Evolutionary conservation across 257 asterid genomes (phyloP).

Genomic region (Petunia axillaris): DNA sequence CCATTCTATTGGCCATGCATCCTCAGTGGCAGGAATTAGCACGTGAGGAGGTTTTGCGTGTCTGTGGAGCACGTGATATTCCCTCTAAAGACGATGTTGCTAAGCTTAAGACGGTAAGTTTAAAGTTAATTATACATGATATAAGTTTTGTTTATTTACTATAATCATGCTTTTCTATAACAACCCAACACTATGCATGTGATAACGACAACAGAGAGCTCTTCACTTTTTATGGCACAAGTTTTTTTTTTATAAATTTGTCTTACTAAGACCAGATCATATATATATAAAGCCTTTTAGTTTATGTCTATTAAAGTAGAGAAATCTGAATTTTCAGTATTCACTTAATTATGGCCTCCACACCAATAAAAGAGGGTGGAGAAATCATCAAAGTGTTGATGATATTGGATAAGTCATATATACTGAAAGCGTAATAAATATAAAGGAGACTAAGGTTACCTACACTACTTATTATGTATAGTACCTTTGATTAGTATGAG

Average conservation of each 20-base stretch:
- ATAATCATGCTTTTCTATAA: neutral
- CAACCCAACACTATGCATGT: slow-evolving; percentile 4
- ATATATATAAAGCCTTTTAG: neutral
- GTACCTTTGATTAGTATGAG: no score
- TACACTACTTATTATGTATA: no score
- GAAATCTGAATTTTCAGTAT: neutral
- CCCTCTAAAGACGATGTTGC: slow-evolving; percentile 62
- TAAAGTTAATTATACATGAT: no score
- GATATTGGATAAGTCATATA: no score
- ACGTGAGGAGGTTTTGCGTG: slow-evolving; percentile 55
- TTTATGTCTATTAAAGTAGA: neutral
- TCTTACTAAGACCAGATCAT: neutral
- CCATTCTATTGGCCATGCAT: slow-evolving; percentile 70
- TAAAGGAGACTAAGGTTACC: no score
- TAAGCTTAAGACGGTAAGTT: slow-evolving; percentile 60
- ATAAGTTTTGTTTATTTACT: neutral
- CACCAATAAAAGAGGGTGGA: no score
- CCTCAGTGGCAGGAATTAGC: slow-evolving; percentile 68
- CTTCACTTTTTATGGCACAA: neutral
- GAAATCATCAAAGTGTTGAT: no score
- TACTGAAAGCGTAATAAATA: no score
- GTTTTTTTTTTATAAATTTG: neutral
- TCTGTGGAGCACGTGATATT: slow-evolving; percentile 44
- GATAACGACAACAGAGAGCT: neutral
- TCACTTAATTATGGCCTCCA: no score